Base-by-base conservation (phyloP, 2,329 filamentous ascomycete species). In the Talaromyces sp. region DNA sequence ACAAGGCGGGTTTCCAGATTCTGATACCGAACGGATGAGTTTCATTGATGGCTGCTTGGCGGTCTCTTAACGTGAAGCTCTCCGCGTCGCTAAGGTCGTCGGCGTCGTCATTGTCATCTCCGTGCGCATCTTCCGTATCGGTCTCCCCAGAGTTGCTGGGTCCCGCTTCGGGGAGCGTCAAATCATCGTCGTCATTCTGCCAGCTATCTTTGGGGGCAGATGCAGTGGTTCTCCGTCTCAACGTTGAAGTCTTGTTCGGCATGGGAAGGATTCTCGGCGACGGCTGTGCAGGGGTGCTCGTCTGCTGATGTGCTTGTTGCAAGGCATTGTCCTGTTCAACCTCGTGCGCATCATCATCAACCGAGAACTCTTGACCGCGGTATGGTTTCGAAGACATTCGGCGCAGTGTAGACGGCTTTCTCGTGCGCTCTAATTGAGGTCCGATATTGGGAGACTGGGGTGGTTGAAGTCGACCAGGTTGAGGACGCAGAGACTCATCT, bases 11-110 rank as follows among this genome's bases (percentile, higher is more conserved):
- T 77, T 99, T 99, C 95, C 95, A 99, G 66, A 99, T 91, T 74
- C 96, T 88, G 73, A 99, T 98, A 82, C 95, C 95, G 71, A 99
- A 99, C 0, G 95, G 95, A 81, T 99, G 95, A 0, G 95, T 99
- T 75, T 96, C 89, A 78, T 99, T 99, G 82, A 99, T 99, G 67
- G 95, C 95, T 74, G 96, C 88, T 77, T 99, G 95, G 62, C 95
- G 87, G 76, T 99, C 95, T 76, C 96, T 96, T 69, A 99, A 84
- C 0, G 95, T 99, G 75, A 99, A 99, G 79, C 93, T 98, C 78
- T 97, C 95, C 1, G 95, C 90, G 69, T 98, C 95, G 75, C 93
- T 97, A 58, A 93, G 72, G 67, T 63, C 73, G 14, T 68, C 73
- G 35, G 75, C 77, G 9, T 75, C 73, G 31, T 64, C 63, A 33